Base-by-base conservation (phyloP, 148 eudicot species). In the Rhododendron williamsianum region DNA sequence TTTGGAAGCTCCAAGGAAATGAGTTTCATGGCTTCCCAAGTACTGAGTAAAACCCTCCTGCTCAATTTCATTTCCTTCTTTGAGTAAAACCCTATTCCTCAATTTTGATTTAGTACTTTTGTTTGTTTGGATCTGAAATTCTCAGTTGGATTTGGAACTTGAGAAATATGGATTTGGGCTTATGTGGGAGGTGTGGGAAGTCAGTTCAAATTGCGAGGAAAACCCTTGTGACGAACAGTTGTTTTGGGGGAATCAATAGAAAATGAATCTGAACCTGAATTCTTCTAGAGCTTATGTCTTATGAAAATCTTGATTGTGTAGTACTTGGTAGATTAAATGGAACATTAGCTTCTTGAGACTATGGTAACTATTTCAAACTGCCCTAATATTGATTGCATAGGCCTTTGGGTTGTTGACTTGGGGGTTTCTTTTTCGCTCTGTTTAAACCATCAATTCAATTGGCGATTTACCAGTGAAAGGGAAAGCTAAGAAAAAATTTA, bases 1-100 rank as follows among this genome's bases (percentile, higher is more conserved):
- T 93, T 93, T 90, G 93, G 89, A 13, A 93, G 95, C 81, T 89
- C 87, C 35, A 93, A 91, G 73, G 93, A 93, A 12, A 91, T 93
- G 93, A 91, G 89, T 16, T 91, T 93, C 89, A 45, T 83, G 83
- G 92, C 92, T 13, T 88, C 95, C 36, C 87, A 93, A 85, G 95
- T 93, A 91, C 36, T 15, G 69, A 63, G 58, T 82, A 4, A 30
- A 82, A 25, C 67, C 72, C 85, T 60, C 51, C 13, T 46, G 83
- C 73, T 76, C 76, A 35, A 12, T 81, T 79, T 19, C 27, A 12
- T 58, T 79, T 71, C 6, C 7, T 18, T 45, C 49, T 30, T 12
- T 13, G 8, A 27, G 38, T 30, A 30, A 12, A 25, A 30, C 76
- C 41, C 76, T 71, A 4, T 71, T 71, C 19, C 38, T 71, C 76